Percentiles rank a stretch among this genome's conserved stretches.
These are phyloP conservation scores for Lachancea quebecensis DNA, from an alignment of 805 yeast genomes.

Conservation along the genomic window DNA sequence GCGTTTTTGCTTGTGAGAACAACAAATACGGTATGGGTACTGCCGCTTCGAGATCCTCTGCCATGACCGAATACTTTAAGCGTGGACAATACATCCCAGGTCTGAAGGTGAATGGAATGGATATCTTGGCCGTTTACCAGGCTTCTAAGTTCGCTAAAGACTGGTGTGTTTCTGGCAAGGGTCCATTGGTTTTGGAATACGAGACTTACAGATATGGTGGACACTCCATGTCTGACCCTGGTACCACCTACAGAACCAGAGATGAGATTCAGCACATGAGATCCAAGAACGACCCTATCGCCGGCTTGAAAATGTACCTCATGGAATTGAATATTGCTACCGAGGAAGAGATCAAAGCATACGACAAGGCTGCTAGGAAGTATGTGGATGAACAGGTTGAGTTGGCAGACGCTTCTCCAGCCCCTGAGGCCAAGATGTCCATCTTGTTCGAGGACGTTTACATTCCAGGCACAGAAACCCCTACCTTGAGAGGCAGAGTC, in stretches of 20 bases:
- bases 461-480: slow-evolving; percentile 88
- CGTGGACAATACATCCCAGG: slow-evolving; percentile 99
- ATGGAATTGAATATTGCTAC: slow-evolving; percentile 79
- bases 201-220: slow-evolving; percentile 99
- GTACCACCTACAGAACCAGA: slow-evolving; percentile 99
- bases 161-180: slow-evolving; percentile 89
- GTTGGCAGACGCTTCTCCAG: slow-evolving; percentile 87
- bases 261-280: slow-evolving; percentile 99
- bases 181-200: slow-evolving; percentile 92
- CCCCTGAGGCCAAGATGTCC: slow-evolving; percentile 93
- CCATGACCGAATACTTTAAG: slow-evolving; percentile 93
- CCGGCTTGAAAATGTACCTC: slow-evolving; percentile 85
- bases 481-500: slow-evolving; percentile 92
- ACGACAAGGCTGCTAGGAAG: slow-evolving; percentile 94
- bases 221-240: slow-evolving; percentile 99
- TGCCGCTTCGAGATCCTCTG: slow-evolving; percentile 93
- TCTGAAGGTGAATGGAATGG: slow-evolving; percentile 98
- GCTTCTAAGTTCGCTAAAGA: slow-evolving; percentile 97
- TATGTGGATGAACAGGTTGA: slow-evolving; percentile 92
- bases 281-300: slow-evolving; percentile 95
- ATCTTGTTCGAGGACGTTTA: slow-evolving; percentile 95
- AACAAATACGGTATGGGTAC: slow-evolving; percentile 99
- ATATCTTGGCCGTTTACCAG: slow-evolving; percentile 87
- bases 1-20: slow-evolving; percentile 94
- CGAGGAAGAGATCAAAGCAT: slow-evolving; percentile 89